Base-by-base conservation (phyloP, 1,284 basidiomycete species). In the Apiotrichum sp. region DNA sequence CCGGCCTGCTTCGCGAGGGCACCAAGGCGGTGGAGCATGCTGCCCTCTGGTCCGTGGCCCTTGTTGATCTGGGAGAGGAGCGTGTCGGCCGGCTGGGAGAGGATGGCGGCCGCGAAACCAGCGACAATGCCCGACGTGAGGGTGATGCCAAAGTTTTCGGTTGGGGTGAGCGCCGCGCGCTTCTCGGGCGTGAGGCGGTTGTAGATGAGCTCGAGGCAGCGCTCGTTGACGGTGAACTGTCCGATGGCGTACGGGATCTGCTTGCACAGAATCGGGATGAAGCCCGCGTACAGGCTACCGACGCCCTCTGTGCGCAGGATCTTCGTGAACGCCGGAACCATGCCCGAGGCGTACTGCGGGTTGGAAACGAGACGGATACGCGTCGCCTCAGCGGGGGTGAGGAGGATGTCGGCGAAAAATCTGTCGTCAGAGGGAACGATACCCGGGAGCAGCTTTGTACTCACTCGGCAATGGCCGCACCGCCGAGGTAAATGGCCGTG, bases 341-440 rank as follows among this genome's bases (percentile, higher is more conserved):
- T 81, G 32, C 90, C 89, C 1, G 80, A 81, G 9, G 91, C 90
- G 68, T 89, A 93, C 57, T 78, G 54, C 41, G 82, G 81, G 69
- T 92, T 78, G 11, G 88, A 90, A 44, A 96, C 92, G 32, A 96
- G 80, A 16, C 92, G 85, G 53, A 95, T 95, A 40, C 91, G 85
- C 0, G 87, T 91, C 0, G 88, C 88, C 71, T 90, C 89, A 5
- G 91, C 79, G 0, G 89, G 89, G 3, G 89, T 92, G 40, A 93
- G 81, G n/a, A 92, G 80, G 61, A 93, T 88, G 70, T 93, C 89
- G 16, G 92, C 91, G 66, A 96, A 93, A 78, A 92, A 91, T 67
- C 88, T 90, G 60, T 50, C 22, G 29, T 51, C 52, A 61, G 47
- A 6, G 13, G 13, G 6, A n/a, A 41, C 14, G 40, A 6, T 13